Conservation (phyloP, 2,329 filamentous ascomycete species). For the Colletotrichum chlorophyti region DNA sequence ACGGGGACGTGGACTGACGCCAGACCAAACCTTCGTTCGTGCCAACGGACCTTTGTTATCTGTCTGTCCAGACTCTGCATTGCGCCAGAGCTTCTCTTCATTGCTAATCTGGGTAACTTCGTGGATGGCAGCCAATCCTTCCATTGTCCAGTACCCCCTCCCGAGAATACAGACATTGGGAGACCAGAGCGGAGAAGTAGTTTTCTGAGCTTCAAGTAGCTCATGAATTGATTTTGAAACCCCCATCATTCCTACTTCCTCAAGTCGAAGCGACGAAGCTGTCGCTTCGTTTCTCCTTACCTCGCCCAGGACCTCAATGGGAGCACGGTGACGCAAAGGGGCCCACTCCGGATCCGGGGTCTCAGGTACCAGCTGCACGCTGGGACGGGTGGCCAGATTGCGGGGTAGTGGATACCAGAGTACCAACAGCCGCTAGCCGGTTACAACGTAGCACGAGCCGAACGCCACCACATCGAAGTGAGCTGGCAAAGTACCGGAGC, state of each 20-base stretch:
- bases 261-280: too few relatives aligned
- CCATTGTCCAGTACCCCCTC: too few relatives aligned
- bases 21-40: constrained; percentile 25
- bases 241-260: too few relatives aligned
- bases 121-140: too few relatives aligned
- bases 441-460: constrained; percentile 18
- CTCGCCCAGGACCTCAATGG: too few relatives aligned
- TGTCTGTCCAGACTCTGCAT: not conserved
- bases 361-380: constrained; percentile 27
- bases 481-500: constrained; percentile 21
- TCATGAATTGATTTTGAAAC: too few relatives aligned
- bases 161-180: too few relatives aligned
- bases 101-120: too few relatives aligned
- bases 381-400: constrained; percentile 27
- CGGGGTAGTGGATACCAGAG: constrained; percentile 30
- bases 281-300: too few relatives aligned
- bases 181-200: too few relatives aligned
- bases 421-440: constrained; percentile 23
- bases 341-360: constrained; percentile 30
- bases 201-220: too few relatives aligned
- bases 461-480: not conserved
- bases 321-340: constrained; percentile 29
- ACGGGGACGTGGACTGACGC: constrained; percentile 26
- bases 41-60: constrained; percentile 13
- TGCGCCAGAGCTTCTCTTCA: not conserved